Conservation (phyloP, 768 basidiomycete species). For the Serendipita sp. region DNA sequence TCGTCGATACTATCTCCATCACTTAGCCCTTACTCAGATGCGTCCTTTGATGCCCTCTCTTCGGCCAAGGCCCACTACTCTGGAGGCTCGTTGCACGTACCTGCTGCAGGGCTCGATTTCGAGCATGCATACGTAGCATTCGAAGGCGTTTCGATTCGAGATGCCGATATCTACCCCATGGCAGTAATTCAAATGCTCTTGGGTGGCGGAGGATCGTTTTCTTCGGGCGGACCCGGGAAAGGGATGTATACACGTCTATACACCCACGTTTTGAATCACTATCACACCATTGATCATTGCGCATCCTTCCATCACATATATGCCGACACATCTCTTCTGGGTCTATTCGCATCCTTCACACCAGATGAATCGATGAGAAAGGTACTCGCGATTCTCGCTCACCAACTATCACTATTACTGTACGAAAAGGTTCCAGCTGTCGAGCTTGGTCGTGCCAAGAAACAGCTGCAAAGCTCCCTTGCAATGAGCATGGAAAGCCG, state of each 20-base stretch:
- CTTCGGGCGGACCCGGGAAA: constrained; percentile 86
- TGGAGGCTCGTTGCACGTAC: constrained; percentile 65
- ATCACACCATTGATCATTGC: constrained; percentile 87
- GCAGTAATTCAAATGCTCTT: constrained; percentile 91
- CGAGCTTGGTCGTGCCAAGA: constrained; percentile 80
- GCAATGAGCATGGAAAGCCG: constrained; percentile 92
- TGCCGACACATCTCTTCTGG: constrained; percentile 84
- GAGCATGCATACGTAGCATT: constrained; percentile 87
- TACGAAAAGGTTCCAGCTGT: constrained; percentile 45
- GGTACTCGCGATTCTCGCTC: constrained; percentile 69
- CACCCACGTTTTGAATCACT: constrained; percentile 88
- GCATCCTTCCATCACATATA: constrained; percentile 97
- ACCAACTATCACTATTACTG: constrained; percentile 72
- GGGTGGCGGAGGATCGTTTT: constrained; percentile 93
- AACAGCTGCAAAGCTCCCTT: constrained; percentile 81
- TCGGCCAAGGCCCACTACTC: constrained; percentile 40
- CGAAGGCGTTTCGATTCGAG: constrained; percentile 80
- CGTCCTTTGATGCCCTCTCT: constrained; percentile 19
- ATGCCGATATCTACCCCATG: constrained; percentile 81
- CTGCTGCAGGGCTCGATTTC: constrained; percentile 50
- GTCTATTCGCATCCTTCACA: constrained; percentile 73
- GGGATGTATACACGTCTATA: constrained; percentile 98
- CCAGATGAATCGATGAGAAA: constrained; percentile 42
- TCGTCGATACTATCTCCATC: constrained; percentile 10
- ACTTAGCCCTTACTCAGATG: constrained; percentile 7